Evolutionary conservation across 768 basidiomycete genomes (phyloP), one percentile per base, ranked within the genome.

Genomic region (Trametes cingulata): DNA sequence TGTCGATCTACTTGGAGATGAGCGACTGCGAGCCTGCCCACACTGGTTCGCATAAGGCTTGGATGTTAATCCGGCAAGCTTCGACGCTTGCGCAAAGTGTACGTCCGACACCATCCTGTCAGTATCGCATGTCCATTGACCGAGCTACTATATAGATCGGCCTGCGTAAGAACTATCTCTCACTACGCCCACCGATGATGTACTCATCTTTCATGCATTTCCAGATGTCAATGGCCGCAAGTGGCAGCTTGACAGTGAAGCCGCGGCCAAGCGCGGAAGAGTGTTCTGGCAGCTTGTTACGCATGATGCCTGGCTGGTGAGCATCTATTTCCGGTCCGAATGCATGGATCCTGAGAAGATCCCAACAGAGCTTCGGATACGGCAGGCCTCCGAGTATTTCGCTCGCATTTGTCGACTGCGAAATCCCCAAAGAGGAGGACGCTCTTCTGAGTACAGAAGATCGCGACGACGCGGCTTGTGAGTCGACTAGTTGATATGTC

Each of bases 281-380:
- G 72, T 86, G 5, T 90, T 89, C 69, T 91, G 88, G 86, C 82
- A 86, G 41, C 69, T 90, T 19, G 88, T 86, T 64, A 65, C 75
- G 19, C 67, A 81, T 24, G 89, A 90, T 65, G 83, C 85, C 0
- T 84, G 82, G 78, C 72, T 81, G 40, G 89, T 90, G 65, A 33
- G n/a, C n/a, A n/a, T n/a, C n/a, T n/a, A n/a, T n/a, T n/a, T n/a
- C n/a, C n/a, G n/a, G n/a, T n/a, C n/a, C n/a, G n/a, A n/a, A n/a
- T n/a, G n/a, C n/a, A n/a, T n/a, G n/a, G n/a, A n/a, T n/a, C n/a
- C n/a, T n/a, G n/a, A n/a, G n/a, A n/a, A n/a, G n/a, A n/a, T n/a
- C n/a, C n/a, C n/a, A n/a, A n/a, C n/a, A 90, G 87, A 87, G 85
- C 62, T 84, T 86, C 62, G 76, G 77, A 29, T 78, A 83, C 35